Conservation (phyloP, 345 rosid genomes). For the Corymbia maculata region DNA sequence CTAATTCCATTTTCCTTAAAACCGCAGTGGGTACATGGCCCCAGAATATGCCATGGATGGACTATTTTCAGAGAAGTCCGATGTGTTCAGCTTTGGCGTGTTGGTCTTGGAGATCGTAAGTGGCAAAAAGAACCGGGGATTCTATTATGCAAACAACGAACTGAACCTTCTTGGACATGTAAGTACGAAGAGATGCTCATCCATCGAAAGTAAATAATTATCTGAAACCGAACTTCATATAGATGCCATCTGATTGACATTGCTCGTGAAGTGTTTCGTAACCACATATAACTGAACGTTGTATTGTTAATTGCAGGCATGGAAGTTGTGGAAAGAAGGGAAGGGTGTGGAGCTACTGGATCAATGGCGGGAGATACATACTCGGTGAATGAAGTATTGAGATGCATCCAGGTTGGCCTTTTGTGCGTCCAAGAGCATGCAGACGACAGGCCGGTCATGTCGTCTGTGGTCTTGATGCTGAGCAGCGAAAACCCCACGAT, state of each 20-base stretch:
- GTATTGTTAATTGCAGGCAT: slow-evolving; percentile 21
- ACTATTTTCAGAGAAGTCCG: slow-evolving; percentile 53
- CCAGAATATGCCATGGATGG: slow-evolving; percentile 89
- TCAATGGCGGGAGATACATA: slow-evolving; percentile 20
- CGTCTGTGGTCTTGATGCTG: slow-evolving; percentile 52
- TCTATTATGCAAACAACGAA: slow-evolving; percentile 45
- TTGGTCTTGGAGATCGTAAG: slow-evolving; percentile 53
- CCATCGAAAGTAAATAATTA: neutral
- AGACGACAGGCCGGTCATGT: slow-evolving; percentile 67
- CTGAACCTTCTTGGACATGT: slow-evolving; percentile 74
- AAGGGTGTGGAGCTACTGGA: slow-evolving; percentile 43
- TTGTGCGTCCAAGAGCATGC: slow-evolving; percentile 72
- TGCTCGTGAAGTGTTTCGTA: neutral
- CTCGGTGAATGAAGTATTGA: slow-evolving; percentile 29
- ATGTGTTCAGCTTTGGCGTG: slow-evolving; percentile 76
- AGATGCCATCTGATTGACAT: neutral
- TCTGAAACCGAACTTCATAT: neutral
- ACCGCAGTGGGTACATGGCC: slow-evolving; percentile 65
- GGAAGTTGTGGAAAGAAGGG: slow-evolving; percentile 62
- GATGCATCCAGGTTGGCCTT: slow-evolving; percentile 78
- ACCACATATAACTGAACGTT: neutral
- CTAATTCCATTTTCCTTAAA: neutral
- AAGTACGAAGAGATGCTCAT: slow-evolving; percentile 10
- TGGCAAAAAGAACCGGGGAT: slow-evolving; percentile 61
- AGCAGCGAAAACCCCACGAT: slow-evolving; percentile 54